Evolutionary conservation across 2,329 filamentous ascomycete genomes (phyloP).

Genomic region (Fusarium tupiense): DNA sequence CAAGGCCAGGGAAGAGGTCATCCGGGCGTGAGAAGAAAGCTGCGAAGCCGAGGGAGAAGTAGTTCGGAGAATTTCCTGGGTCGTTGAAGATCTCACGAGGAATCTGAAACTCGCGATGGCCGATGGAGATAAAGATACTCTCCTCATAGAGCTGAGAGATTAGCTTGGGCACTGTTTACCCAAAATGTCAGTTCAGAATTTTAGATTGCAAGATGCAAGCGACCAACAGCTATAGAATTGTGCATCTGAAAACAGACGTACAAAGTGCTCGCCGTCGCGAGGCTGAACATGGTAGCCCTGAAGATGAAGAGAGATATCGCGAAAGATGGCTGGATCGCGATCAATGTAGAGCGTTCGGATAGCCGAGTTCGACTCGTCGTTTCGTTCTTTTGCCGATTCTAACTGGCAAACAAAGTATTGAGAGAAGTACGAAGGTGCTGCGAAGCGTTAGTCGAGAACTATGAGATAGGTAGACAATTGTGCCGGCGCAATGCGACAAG

Average conservation of each 20-base stretch:
- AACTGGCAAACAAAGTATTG: constrained; percentile 91
- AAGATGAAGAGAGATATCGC: constrained; percentile 87
- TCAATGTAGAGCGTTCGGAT: constrained; percentile 93
- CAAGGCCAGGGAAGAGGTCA: constrained; percentile 86
- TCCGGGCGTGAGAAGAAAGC: constrained; percentile 84
- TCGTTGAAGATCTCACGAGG: constrained; percentile 86
- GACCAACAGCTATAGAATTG: constrained; percentile 87
- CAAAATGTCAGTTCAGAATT: neutral
- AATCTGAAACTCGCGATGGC: constrained; percentile 87
- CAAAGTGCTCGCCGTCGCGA: constrained; percentile 85
- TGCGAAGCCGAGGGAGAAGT: constrained; percentile 90
- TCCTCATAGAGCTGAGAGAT: constrained; percentile 92
- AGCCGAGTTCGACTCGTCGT: constrained; percentile 58
- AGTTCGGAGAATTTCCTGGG: constrained; percentile 93
- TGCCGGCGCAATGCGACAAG: neutral
- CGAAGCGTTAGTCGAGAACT: constrained; percentile 17
- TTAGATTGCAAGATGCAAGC: neutral
- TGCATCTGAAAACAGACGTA: constrained; percentile 91
- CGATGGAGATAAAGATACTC: constrained; percentile 92
- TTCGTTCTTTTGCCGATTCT: constrained; percentile 67
- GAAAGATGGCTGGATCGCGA: constrained; percentile 88
- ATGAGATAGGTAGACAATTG: neutral
- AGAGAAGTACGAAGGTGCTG: constrained; percentile 96
- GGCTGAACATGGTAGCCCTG: constrained; percentile 91
- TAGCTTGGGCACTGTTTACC: constrained; percentile 76